Conservation (phyloP, 257 asterid species). For the Nicotiana tomentosiformis region DNA sequence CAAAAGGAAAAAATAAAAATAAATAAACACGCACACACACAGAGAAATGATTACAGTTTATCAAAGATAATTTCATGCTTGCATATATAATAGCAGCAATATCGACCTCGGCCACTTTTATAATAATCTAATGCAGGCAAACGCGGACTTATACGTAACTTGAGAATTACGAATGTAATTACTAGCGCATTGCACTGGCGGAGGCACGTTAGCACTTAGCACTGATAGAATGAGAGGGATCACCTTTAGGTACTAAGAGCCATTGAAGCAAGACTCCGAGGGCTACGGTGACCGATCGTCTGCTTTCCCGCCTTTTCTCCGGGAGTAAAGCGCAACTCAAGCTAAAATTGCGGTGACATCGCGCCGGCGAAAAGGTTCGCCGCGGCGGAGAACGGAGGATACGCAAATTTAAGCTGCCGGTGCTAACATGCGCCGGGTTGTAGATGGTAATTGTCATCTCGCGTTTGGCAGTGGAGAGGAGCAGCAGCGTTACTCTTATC, state of each 20-base stretch:
- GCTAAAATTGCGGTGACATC: constrained; percentile 17
- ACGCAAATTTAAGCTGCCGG: constrained; percentile 20
- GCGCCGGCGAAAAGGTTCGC: constrained; percentile 11
- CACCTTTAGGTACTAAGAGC: constrained; percentile 51
- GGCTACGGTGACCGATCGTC: constrained; percentile 57
- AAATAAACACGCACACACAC: too few species aligned
- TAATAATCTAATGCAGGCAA: neutral
- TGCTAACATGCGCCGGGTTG: constrained; percentile 33
- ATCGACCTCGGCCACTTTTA: neutral
- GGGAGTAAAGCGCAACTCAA: constrained; percentile 42
- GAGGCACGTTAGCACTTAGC: neutral
- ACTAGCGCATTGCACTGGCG: neutral
- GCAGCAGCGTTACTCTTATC: neutral
- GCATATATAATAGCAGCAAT: neutral
- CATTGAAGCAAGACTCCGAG: constrained; percentile 39
- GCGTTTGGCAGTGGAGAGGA: neutral
- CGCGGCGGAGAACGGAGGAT: constrained; percentile 18
- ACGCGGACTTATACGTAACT: constrained; percentile 2
- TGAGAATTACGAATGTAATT: neutral
- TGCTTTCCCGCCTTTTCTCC: constrained; percentile 42
- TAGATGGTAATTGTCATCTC: constrained; percentile 28
- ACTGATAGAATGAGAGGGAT: neutral
- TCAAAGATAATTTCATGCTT: neutral
- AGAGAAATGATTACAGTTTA: neutral
- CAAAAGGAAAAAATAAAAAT: neutral